Conservation (phyloP, 2,329 filamentous ascomycete species). For the Diaporthe sp. region DNA sequence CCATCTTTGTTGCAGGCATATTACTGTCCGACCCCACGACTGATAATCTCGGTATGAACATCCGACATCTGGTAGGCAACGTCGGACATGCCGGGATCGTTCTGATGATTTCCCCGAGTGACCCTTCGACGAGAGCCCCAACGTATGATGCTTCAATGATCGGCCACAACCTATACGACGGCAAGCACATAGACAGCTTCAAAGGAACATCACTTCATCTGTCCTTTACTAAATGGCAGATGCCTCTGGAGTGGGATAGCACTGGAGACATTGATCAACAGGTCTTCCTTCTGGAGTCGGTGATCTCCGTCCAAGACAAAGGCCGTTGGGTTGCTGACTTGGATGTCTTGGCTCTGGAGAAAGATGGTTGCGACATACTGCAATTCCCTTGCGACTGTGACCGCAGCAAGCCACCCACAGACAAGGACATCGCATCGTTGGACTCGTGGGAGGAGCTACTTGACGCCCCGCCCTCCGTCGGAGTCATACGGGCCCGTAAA, state of each 20-base stretch:
- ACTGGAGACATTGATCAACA: background rate
- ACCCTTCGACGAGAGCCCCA: background rate
- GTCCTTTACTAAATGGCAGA: background rate
- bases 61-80: background rate
- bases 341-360: background rate
- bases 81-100: background rate
- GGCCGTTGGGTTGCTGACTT: background rate
- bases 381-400: background rate
- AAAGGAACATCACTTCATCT: constrained; percentile 2
- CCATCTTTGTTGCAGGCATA: constrained; percentile 6
- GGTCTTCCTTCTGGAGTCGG: background rate
- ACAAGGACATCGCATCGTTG: background rate
- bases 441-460: background rate
- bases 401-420: background rate
- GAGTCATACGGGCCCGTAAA: background rate
- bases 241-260: background rate
- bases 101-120: background rate
- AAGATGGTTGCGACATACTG: background rate
- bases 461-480: background rate
- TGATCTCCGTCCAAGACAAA: background rate
- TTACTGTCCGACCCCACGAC: background rate
- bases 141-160: background rate
- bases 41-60: background rate
- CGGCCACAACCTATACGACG: background rate
- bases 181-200: constrained; percentile 1